Base-by-base conservation (phyloP, 306 rosid species). In the Trifolium fragiferum region DNA sequence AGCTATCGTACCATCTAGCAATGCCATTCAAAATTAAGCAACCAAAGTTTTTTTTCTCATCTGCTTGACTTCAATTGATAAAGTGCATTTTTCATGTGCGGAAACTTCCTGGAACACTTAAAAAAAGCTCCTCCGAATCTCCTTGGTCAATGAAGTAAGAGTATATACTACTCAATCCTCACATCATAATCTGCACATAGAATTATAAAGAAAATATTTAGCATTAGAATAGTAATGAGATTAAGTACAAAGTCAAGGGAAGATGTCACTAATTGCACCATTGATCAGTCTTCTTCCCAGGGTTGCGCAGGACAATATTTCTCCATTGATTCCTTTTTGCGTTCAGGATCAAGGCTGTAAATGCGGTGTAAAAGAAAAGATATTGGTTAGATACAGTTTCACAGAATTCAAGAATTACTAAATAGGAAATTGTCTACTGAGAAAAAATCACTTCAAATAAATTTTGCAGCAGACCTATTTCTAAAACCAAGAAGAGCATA, bases 311-410 rank as follows among this genome's bases (percentile, higher is more conserved):
- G 98, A 71, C 95, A 80, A 86, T 94, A 92, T 81, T 94, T 94
- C 92, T 94, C 99, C 84, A 92, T 94, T 12, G 99, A 94, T 79
- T 92, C 95, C 58, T 84, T 92, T 79, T 92, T 91, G 30, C 93
- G 95, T 81, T 90, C 97, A 1, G 93, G 97, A 88, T 94, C 99
- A 61, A 94, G 95, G 86, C 99, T 94, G 90, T 78, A 80, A 19
- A 64, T 66, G 19, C 54, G 27, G 38, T 23, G 15, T 19, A 23
- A 5, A 23, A 78, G 11, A 38, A 50, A 77, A 41, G 35, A 19
- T n/a, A 40, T 23, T 37, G 54, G 46, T 78, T 59, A 77, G 46
- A 37, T 78, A 63, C 18, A 78, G 44, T 66, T 80, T 73, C 41
- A 49, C 70, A 73, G 44, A 51, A 67, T 20, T 35, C 32, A 54